Base-by-base conservation (phyloP, 2,329 filamentous ascomycete genomes). In the Huntiella moniliformis region DNA sequence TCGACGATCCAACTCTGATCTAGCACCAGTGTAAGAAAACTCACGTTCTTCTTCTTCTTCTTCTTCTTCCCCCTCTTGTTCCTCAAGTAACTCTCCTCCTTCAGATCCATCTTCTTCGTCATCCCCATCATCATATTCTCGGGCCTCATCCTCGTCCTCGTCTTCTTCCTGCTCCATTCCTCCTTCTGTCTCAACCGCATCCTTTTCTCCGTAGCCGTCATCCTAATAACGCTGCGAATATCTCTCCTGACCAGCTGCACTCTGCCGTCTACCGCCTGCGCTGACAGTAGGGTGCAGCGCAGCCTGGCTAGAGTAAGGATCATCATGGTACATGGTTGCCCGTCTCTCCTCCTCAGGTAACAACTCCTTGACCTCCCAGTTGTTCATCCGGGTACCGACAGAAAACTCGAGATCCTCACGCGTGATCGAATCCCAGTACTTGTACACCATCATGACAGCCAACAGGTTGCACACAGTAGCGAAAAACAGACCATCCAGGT, bases 341-440 rank as follows among this genome's bases (percentile, higher is more conserved):
- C 82, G 74, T 50, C 81, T 78, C 49, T 88, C 82, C 47, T 91
- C 84, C 53, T 91, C 83, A 38, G 79, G 74, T 13, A 91, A 69
- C 8, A 84, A 70, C 52, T 96, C 88, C 67, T 96, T 96, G 58
- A 96, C 82, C 59, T 98, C 91, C 91, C 91, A 98, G 61, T 91
- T 95, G 66, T 94, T 92, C 64, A 84, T 82, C 61, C 88, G 84
- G 49, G 85, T 85, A 53, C 88, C 88, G 42, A 98, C 91, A 2
- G 86, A 94, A 63, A 98, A 98, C 60, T 98, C 91, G 53, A 98
- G 79, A 61, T 98, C 91, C 64, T 98, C 91, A 58, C 83, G 86
- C 16, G 91, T 98, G 61, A 98, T 98, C 12, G 87, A 95, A 59
- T 98, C 91, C 91, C 91, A 98, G 68, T 93, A 98, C 86, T 98